Percentiles rank a stretch among this genome's conserved stretches.
These are phyloP conservation scores for Bassia scoparia DNA, from an alignment of 148 eudicot species.

Conservation along the genomic window DNA sequence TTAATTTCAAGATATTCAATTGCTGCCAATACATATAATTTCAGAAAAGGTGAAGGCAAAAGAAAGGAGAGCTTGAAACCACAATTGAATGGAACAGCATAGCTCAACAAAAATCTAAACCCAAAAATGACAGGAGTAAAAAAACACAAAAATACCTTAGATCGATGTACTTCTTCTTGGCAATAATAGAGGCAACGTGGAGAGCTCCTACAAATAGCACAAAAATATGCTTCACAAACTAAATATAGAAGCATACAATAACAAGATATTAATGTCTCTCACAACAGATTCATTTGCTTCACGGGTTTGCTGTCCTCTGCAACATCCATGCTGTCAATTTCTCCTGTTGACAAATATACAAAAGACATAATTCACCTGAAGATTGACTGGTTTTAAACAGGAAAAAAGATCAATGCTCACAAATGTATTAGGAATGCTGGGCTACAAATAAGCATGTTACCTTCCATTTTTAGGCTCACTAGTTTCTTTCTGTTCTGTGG, in stretches of 20 bases:
- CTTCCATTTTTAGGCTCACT: conserved; percentile 31
- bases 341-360: conserved; percentile 26
- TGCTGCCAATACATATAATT: not conserved
- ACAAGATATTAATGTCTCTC: conserved; percentile 33
- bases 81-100: not conserved
- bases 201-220: conserved; percentile 56
- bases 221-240: conserved; percentile 6
- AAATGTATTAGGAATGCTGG: not conserved
- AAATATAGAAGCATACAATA: not conserved
- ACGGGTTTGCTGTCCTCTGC: conserved; percentile 47
- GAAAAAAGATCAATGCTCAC: not conserved
- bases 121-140: not conserved
- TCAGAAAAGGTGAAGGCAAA: not conserved
- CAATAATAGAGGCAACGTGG: conserved; percentile 70
- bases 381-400: not conserved
- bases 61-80: conserved; percentile 6
- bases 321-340: conserved; percentile 33
- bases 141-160: conserved; percentile 85
- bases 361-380: not conserved
- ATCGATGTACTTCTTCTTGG: conserved; percentile 77
- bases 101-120: conserved; percentile 3
- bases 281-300: conserved; percentile 60
- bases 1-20: not conserved
- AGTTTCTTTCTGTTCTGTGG: conserved; percentile 32
- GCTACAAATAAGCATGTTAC: conserved; percentile 9